Conservation (phyloP, 164 flowering plant genomes). For the Tinospora cordifolia region DNA sequence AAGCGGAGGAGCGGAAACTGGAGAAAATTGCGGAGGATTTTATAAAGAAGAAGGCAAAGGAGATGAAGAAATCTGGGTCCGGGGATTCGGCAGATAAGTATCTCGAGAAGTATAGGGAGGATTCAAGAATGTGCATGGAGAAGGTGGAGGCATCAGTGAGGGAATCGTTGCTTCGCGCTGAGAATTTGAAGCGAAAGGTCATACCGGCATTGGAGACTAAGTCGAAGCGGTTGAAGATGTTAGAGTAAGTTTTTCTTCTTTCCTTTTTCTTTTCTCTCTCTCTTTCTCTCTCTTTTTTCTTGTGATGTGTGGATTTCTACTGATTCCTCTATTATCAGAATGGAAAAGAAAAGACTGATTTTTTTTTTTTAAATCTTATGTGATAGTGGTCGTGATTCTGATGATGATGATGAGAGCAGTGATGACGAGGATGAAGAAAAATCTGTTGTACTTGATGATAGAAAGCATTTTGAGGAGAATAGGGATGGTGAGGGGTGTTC, state of each 20-base stretch:
- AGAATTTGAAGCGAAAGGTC: constrained; percentile 41
- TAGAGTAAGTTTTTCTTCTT: constrained; percentile 33
- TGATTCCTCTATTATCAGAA: constrained; percentile 29
- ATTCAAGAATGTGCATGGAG: constrained; percentile 49
- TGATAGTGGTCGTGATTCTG: constrained; percentile 55
- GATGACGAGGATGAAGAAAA: constrained; percentile 33
- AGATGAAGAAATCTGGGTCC: constrained; percentile 29
- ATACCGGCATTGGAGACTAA: constrained; percentile 19
- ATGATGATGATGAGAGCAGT: constrained; percentile 22
- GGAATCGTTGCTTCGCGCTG: constrained; percentile 19
- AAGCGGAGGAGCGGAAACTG: constrained; percentile 68
- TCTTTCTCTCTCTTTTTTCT: neutral
- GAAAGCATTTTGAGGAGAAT: constrained; percentile 27
- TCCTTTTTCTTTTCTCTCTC: neutral
- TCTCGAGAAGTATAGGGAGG: neutral
- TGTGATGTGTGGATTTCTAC: neutral
- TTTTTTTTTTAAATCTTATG: no score
- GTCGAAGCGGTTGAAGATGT: constrained; percentile 62
- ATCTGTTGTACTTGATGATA: constrained; percentile 47
- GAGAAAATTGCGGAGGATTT: constrained; percentile 90
- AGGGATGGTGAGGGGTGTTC: constrained; percentile 46
- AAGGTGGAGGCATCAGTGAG: constrained; percentile 52
- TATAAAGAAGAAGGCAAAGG: constrained; percentile 62
- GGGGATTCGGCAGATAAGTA: constrained; percentile 23
- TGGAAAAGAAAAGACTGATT: constrained; percentile 50